phyloP scores from a whole-genome alignment of 352 stramenopile genomes.

The Nothophytophthora sp. region DNA sequence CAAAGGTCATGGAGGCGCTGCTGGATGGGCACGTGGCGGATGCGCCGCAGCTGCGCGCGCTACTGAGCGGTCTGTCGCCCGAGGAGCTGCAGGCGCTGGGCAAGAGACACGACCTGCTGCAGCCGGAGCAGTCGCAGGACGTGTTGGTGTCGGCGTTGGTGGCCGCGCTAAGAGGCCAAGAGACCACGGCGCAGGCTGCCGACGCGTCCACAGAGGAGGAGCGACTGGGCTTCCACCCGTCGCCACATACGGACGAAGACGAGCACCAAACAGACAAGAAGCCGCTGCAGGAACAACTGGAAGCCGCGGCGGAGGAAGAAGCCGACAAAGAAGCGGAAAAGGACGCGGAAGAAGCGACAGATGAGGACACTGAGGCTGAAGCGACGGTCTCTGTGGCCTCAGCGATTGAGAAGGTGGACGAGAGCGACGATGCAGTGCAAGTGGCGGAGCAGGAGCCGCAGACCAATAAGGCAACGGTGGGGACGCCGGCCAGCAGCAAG shows the following conservation, averaged over 20 bases:
- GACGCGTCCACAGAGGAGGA: not conserved
- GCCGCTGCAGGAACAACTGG: not conserved
- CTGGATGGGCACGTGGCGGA: no score
- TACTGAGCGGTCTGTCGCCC: no score
- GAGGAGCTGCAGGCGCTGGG: not conserved
- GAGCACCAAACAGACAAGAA: not conserved
- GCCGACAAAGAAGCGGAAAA: not conserved
- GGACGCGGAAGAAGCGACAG: not conserved
- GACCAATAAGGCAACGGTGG: conserved; percentile 1
- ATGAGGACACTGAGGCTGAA: no score
- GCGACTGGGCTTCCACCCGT: no score
- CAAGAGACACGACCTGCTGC: not conserved
- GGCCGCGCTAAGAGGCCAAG: conserved; percentile 5
- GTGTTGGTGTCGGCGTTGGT: not conserved
- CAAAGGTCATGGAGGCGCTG: no score
- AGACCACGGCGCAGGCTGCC: not conserved
- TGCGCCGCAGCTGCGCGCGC: no score
- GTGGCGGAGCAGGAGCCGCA: not conserved
- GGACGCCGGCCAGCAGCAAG: no score
- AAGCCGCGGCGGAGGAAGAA: not conserved
- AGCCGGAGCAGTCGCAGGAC: not conserved
- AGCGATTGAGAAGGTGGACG: no score
- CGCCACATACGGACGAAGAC: not conserved
- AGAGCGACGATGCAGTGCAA: no score
- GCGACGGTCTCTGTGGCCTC: not conserved